Evolutionary conservation across 345 rosid genomes (phyloP), one percentile per base, ranked within the genome.

Genomic region (Camelina hispida): DNA sequence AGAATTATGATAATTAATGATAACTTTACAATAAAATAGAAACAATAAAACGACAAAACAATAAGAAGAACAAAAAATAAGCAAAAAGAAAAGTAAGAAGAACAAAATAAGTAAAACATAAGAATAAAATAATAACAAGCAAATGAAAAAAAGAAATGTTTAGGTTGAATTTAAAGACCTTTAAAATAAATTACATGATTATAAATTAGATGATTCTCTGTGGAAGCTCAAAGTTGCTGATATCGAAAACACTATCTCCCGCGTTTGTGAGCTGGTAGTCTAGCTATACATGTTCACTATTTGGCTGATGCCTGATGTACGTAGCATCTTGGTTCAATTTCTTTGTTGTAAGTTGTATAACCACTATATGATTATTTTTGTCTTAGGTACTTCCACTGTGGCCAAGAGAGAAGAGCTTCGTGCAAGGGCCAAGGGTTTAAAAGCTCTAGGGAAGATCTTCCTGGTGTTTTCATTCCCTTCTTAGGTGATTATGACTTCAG

Each of bases 191-290:
- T 32, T 32, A 32, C 8, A 32, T 32, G 35, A 32, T 32, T 32
- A 32, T 3, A 25, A 25, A 25, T 25, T 25, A 25, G 28, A 25
- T 71, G 97, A 92, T 84, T 95, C 97, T 12, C 77, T 92, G 59
- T 95, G 99, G 99, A 95, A 95, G 81, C 97, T 95, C 73, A 95
- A 95, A 34, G 97, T 95, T 51, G 99, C 99, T 35, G 99, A 95
- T 81, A 92, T 95, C 16, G 97, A 95, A 81, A 88, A 81, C 68
- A 95, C 97, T 32, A 93, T 95, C 76, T 90, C 93, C 71, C 96
- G 87, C 68, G 99, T 95, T 81, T 95, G 97, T 81, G 97, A 88
- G 78, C 89, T 86, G 97, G 99, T 95, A 75, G 82, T 75, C 68
- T 78, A 71, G 69, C 79, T 57, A 22, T 12, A 34, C 40, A 54